Percentiles rank a stretch among this genome's conserved stretches.
Evolutionary conservation across 805 yeast genomes (phyloP).

Genomic region (Candida orba): DNA sequence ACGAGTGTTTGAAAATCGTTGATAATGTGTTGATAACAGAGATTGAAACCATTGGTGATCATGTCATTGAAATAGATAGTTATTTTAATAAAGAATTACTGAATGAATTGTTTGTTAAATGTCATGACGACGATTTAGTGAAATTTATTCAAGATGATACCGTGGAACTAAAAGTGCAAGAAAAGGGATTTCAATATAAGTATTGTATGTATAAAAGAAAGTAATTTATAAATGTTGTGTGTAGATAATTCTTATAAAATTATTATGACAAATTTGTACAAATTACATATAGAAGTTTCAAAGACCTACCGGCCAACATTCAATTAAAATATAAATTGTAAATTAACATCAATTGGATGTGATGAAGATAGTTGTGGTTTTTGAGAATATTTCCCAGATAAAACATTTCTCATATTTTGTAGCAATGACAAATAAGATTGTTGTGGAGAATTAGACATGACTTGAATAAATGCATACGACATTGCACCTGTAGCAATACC

Average conservation of each 20-base stretch:
- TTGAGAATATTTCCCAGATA: slow-evolving; percentile 62
- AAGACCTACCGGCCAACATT: no score
- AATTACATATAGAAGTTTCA: no score
- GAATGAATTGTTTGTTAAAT: slow-evolving; percentile 29
- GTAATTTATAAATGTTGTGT: not conserved
- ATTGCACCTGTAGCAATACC: slow-evolving; percentile 78
- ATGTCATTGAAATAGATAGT: slow-evolving; percentile 54
- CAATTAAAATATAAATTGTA: slow-evolving; percentile 33
- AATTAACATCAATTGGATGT: slow-evolving; percentile 68
- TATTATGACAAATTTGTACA: no score
- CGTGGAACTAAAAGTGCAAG: slow-evolving; percentile 24
- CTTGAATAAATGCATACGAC: slow-evolving; percentile 71
- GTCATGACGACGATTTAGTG: slow-evolving; percentile 30
- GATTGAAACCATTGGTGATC: slow-evolving; percentile 30
- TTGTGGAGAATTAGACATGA: slow-evolving; percentile 49
- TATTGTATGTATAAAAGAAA: slow-evolving; percentile 52
- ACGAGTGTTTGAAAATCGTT: slow-evolving; percentile 38
- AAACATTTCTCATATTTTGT: slow-evolving; percentile 60
- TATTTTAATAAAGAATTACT: slow-evolving; percentile 40
- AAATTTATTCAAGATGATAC: slow-evolving; percentile 30
- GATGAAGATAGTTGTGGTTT: slow-evolving; percentile 78
- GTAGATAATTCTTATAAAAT: no score
- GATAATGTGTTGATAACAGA: slow-evolving; percentile 65
- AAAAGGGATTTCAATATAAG: slow-evolving; percentile 47
- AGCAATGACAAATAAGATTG: slow-evolving; percentile 65